A percentile compares a stretch with the other conserved stretches of the same genome.
phyloP scores from a whole-genome alignment of 768 basidiomycete genomes.

The Pleurotus pulmonarius region DNA sequence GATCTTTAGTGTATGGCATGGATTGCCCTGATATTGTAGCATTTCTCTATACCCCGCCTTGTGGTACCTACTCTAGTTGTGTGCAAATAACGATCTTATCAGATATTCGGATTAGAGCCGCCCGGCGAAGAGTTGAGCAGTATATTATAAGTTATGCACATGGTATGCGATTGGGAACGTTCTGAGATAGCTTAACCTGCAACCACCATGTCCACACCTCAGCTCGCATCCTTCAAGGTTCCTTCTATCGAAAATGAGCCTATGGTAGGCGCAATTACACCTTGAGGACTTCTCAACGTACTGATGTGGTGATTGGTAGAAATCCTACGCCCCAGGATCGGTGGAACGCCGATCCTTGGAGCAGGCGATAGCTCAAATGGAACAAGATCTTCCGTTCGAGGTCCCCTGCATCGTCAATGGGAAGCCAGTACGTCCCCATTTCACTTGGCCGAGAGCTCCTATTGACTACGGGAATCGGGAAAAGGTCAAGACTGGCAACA shows the following conservation, averaged over 20 bases:
- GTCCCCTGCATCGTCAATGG: slow-evolving; percentile 94
- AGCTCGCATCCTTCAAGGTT: slow-evolving; percentile 83
- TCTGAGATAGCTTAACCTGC: slow-evolving; percentile 3
- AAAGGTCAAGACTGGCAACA: slow-evolving; percentile 77
- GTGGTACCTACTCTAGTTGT: background rate
- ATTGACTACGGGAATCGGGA: background rate
- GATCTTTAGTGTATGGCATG: no score
- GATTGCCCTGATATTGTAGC: background rate
- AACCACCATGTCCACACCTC: slow-evolving; percentile 60
- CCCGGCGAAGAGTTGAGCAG: slow-evolving; percentile 1
- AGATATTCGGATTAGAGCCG: slow-evolving; percentile 8
- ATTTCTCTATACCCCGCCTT: background rate
- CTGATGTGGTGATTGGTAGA: slow-evolving; percentile 33
- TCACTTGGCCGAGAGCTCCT: background rate
- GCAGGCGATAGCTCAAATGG: slow-evolving; percentile 75
- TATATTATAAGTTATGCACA: background rate
- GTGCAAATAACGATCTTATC: background rate
- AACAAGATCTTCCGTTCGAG: slow-evolving; percentile 81
- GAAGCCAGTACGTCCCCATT: slow-evolving; percentile 54
- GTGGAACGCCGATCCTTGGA: slow-evolving; percentile 71
- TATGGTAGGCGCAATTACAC: slow-evolving; percentile 52
- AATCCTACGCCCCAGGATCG: slow-evolving; percentile 74
- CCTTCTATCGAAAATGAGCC: slow-evolving; percentile 91
- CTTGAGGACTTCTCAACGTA: no score
- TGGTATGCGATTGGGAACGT: background rate